These are phyloP conservation scores for Aegilops tauschii DNA, from an alignment of 176 grass and related monocot genomes.

Conservation along the genomic window DNA sequence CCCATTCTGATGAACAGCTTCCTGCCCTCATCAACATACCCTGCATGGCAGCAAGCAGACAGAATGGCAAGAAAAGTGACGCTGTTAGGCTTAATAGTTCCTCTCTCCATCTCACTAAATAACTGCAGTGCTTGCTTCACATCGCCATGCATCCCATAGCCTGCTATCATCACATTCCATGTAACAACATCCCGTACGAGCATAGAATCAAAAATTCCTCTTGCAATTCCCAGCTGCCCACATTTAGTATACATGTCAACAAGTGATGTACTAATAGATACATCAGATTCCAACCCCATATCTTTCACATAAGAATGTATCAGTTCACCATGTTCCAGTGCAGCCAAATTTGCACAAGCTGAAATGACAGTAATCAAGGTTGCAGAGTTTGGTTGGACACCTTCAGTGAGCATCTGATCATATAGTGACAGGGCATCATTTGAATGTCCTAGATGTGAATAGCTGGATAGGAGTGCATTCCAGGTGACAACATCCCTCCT, in stretches of 20 bases:
- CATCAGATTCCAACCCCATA: constrained; percentile 42
- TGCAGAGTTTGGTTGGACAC: constrained; percentile 48
- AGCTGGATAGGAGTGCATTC: constrained; percentile 64
- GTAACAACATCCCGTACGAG: constrained; percentile 58
- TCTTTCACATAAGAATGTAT: constrained; percentile 59
- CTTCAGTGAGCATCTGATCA: constrained; percentile 57
- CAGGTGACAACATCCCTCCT: constrained; percentile 56
- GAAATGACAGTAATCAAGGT: constrained; percentile 55
- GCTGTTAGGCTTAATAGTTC: constrained; percentile 40
- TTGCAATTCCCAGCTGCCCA: constrained; percentile 53
- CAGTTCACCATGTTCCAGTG: constrained; percentile 47
- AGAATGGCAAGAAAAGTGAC: constrained; percentile 69
- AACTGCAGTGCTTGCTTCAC: constrained; percentile 54
- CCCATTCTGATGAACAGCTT: constrained; percentile 52
- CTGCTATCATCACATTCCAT: constrained; percentile 85
- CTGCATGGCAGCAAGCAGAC: constrained; percentile 71
- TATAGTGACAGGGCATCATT: constrained; percentile 48
- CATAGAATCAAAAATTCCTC: constrained; percentile 61
- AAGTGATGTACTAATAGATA: constrained; percentile 52
- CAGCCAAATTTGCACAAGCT: constrained; percentile 49
- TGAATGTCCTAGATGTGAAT: constrained; percentile 49
- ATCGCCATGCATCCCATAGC: constrained; percentile 70
- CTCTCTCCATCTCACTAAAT: constrained; percentile 55
- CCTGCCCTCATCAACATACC: constrained; percentile 55
- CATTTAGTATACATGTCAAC: constrained; percentile 84